Conservation (phyloP, 306 rosid genomes). For the Malus domestica region ASM211411v1 NC_041797.1:924001-924500, state of each 20-base stretch:
- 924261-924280: constrained; percentile 35
- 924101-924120: constrained; percentile 46
- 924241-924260: constrained; percentile 32
- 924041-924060: constrained; percentile 29
- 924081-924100: constrained; percentile 48
- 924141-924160: constrained; percentile 42
- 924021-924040: constrained; percentile 54
- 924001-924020: constrained; percentile 61
- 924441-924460: not conserved
- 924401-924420: not conserved
- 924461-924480: constrained; percentile 4
- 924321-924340: no score
- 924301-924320: constrained; percentile 31
- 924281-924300: constrained; percentile 25
- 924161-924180: constrained; percentile 49
- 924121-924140: constrained; percentile 50
- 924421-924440: not conserved
- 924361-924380: not conserved
- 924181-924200: constrained; percentile 64
- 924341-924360: no score
- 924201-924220: constrained; percentile 46
- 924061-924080: constrained; percentile 74
- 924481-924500: not conserved
- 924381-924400: not conserved
- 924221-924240: constrained; percentile 55